Base-by-base conservation (phyloP, 306 rosid species). In the Cyamopsis tetragonoloba region DNA sequence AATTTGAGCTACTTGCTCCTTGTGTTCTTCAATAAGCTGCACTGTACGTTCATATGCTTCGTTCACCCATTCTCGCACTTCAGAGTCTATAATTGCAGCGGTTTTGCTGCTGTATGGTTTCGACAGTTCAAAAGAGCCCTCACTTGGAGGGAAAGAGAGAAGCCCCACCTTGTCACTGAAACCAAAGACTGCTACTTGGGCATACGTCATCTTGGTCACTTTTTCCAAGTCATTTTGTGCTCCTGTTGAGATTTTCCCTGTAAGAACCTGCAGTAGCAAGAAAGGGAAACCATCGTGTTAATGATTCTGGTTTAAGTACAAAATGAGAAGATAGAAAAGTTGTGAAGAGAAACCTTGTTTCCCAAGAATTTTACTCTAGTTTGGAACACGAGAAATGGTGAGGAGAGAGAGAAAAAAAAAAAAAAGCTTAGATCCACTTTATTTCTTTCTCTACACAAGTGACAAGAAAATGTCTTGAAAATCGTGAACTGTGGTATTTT, bases 141-240 rank as follows among this genome's bases (percentile, higher is more conserved):
- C 97, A 42, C 75, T 82, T 37, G 68, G 87, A 49, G 98, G 98
- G 74, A 93, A 93, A 24, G 98, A 89, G 43, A 93, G 92, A 68
- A 88, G 96, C 5, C 97, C 98, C 18, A 93, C 98, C 77, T 93
- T 93, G 13, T 89, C 96, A 2, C 98, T 93, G 19, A 93, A 93
- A 26, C 98, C 98, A 35, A 89, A 89, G 8, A 89, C 82, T 10
- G 98, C 96, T 5, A 93, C 98, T 80, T 93, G 98, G 23, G 95
- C 97, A 65, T 93, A 93, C 3, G 98, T 93, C 96, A 93, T 81
- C 85, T 88, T 89, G 19, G 98, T 93, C 68, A 93, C 98, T 74
- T 89, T 93, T 75, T 93, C 98, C 83, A 93, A 79, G 74, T 93
- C 97, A 9, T 93, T 86, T 74, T 93, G 97, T 19, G 98, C 98